Percentiles rank a stretch among this genome's conserved stretches.
phyloP scores from a whole-genome alignment of 495 filamentous ascomycete species.

The Podospora appendiculata region DNA sequence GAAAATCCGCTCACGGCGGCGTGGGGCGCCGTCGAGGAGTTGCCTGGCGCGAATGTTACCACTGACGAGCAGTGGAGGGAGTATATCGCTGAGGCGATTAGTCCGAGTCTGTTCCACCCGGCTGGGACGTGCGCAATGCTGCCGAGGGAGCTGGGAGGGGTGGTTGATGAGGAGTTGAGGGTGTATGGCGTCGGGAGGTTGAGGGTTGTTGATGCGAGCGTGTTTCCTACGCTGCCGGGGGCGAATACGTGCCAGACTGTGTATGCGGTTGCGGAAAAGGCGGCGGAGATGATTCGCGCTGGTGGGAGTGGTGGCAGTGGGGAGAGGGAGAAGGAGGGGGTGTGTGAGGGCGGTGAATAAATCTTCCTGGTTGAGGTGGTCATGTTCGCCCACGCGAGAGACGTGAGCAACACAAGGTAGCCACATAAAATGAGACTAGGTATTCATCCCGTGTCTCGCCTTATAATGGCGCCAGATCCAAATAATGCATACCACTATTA shows the following conservation, averaged over 20 bases:
- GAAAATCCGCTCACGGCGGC: constrained; percentile 22
- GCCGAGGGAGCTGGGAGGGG: constrained; percentile 46
- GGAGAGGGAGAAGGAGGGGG: no score
- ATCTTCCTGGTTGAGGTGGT: no score
- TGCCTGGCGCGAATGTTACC: constrained; percentile 22
- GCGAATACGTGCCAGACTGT: constrained; percentile 36
- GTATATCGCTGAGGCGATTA: constrained; percentile 22
- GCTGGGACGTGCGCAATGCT: constrained; percentile 37
- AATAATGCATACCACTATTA: no score
- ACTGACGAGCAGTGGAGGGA: constrained; percentile 23
- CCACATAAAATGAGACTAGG: no score
- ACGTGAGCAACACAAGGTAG: no score
- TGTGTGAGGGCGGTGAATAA: no score
- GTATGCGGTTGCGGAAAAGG: constrained; percentile 38
- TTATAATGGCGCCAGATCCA: no score
- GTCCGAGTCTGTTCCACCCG: constrained; percentile 36
- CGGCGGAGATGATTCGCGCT: constrained; percentile 12
- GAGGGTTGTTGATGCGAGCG: constrained; percentile 36
- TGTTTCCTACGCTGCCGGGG: constrained; percentile 30
- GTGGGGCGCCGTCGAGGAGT: constrained; percentile 17
- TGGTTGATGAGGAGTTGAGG: constrained; percentile 34
- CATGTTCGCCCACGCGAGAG: no score
- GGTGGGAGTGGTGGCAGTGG: background rate
- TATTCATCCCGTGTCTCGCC: no score
- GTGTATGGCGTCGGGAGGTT: constrained; percentile 33